phyloP scores from a whole-genome alignment of 192 early-diverging fungal genomes.

The Entomortierella chlamydospora region DNA sequence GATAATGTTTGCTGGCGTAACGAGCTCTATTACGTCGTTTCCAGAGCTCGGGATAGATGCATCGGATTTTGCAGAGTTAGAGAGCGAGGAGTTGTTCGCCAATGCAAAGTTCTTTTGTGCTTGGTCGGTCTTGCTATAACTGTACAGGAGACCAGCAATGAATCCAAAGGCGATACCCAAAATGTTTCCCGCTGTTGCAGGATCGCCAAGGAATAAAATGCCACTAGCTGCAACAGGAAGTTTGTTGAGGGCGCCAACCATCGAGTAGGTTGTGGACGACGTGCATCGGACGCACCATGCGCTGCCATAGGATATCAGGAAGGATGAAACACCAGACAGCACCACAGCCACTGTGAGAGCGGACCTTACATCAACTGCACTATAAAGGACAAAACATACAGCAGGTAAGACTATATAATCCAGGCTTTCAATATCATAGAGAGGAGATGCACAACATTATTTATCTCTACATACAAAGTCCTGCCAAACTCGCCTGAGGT shows the following conservation, averaged over 20 bases:
- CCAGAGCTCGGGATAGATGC: background rate
- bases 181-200: slow-evolving; percentile 84
- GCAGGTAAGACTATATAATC: too few relatives aligned
- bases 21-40: slow-evolving; percentile 53
- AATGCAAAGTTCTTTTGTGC: slow-evolving; percentile 32
- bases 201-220: slow-evolving; percentile 95
- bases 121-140: slow-evolving; percentile 77
- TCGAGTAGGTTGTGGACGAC: slow-evolving; percentile 86
- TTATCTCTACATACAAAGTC: slow-evolving; percentile 63
- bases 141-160: slow-evolving; percentile 78
- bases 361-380: slow-evolving; percentile 55
- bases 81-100: slow-evolving; percentile 18
- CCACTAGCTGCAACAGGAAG: slow-evolving; percentile 95
- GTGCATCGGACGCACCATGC: slow-evolving; percentile 86
- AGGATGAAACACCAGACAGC: slow-evolving; percentile 86
- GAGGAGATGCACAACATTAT: background rate
- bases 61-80: background rate
- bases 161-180: slow-evolving; percentile 89
- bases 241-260: slow-evolving; percentile 99
- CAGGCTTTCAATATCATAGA: too few relatives aligned
- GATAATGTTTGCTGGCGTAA: slow-evolving; percentile 19
- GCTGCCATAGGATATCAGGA: slow-evolving; percentile 89
- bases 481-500: slow-evolving; percentile 64
- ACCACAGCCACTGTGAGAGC: slow-evolving; percentile 75
- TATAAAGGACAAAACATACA: too few relatives aligned